Percentiles rank a stretch among this genome's conserved stretches.
Conservation (phyloP, 371 early-diverging fungal genomes). For the Mortierella sp. region DNA sequence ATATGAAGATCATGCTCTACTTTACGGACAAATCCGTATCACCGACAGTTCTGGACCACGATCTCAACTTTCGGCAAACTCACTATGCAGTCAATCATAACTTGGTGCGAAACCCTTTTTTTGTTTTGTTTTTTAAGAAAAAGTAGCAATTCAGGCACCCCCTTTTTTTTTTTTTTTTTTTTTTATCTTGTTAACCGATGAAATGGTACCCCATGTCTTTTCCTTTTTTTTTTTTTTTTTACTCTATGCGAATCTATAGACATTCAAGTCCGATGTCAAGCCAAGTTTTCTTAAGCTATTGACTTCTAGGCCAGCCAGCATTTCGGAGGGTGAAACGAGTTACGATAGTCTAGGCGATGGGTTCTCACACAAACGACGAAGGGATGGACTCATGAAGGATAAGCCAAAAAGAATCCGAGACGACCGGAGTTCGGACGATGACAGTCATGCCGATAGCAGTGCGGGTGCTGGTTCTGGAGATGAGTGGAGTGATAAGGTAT, state of each 20-base stretch:
- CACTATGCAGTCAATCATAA: constrained; percentile 61
- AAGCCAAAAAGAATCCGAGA: constrained; percentile 40
- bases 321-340: constrained; percentile 40
- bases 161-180: neutral
- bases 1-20: constrained; percentile 68
- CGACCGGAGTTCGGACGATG: constrained; percentile 49
- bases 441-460: constrained; percentile 38
- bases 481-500: constrained; percentile 44
- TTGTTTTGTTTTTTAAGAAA: constrained; percentile 4
- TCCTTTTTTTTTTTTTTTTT: too few relatives aligned
- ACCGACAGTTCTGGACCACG: constrained; percentile 65
- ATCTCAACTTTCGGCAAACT: constrained; percentile 69
- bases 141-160: neutral
- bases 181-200: neutral
- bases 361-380: constrained; percentile 38
- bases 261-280: constrained; percentile 41
- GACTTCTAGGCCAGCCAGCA: constrained; percentile 11
- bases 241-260: neutral
- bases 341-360: constrained; percentile 33
- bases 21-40: constrained; percentile 60
- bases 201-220: too few relatives aligned
- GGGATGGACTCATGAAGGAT: constrained; percentile 36
- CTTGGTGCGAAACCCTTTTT: constrained; percentile 38
- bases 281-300: constrained; percentile 38
- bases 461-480: constrained; percentile 33